Base-by-base conservation (phyloP, 1,284 basidiomycete species). In the Ganoderma lucidum region DNA sequence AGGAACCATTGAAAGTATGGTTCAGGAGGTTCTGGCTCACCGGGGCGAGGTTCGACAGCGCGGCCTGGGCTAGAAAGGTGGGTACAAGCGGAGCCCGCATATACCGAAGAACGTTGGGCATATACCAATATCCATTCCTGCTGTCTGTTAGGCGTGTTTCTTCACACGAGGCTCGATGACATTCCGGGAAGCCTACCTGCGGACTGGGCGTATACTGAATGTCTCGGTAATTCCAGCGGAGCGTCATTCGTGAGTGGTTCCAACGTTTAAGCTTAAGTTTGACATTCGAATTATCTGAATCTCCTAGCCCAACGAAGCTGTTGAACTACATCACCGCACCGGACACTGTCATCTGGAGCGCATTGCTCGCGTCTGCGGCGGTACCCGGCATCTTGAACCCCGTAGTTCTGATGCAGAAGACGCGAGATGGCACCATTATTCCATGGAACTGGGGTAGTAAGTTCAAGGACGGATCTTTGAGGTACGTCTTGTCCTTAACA, bases 271-370 rank as follows among this genome's bases (percentile, higher is more conserved):
- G 23, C 41, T 39, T 30, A 15, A 23, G 45, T 19, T 23, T 48
- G 15, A 41, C 51, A 19, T 45, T 62, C 53, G 30, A 48, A 30
- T 48, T 32, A 45, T 45, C 10, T 15, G 17, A 12, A 62, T 65
- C 63, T 51, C 58, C 61, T 63, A 95, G 94, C 15, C 97, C 97
- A 2, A 98, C 96, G 2, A 98, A 98, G 80, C 84, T 99, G 9
- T 85, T 99, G 48, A 99, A 99, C 81, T 96, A 99, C 78, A 88
- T 99, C 67, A 99, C 97, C 14, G 95, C 96, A 10, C 97, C 97
- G 0, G 94, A 99, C 80, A 92, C 91, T 9, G 83, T 93, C 15
- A 93, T 93, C 69, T 93, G 92, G 92, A 90, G 86, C 65, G 90
- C 92, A 10, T 78, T 95, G 41, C 82, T 96, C 56, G 94, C 94